Percentiles rank a stretch among this genome's conserved stretches.
Evolutionary conservation across 495 filamentous ascomycete genomes (phyloP).

Genomic region (Elasticomyces elasticus): DNA sequence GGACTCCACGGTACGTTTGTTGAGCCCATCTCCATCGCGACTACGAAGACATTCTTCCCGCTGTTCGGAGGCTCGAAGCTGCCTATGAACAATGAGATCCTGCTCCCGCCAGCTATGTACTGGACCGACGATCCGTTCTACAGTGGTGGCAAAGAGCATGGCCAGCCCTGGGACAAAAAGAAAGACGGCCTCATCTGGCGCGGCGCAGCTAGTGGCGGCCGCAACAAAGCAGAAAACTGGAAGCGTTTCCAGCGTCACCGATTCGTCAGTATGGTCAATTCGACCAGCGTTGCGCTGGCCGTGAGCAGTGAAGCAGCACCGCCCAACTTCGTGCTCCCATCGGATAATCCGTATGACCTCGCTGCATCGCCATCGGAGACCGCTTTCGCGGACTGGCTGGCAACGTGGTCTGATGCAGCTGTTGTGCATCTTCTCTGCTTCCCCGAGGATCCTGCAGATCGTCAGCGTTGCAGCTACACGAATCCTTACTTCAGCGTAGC

Average conservation of each 20-base stretch:
- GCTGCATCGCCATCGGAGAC: conserved; percentile 3
- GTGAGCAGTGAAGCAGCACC: conserved; percentile 14
- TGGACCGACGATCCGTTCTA: conserved; percentile 63
- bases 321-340: conserved; percentile 25
- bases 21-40: conserved; percentile 48
- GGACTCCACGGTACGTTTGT: conserved; percentile 62
- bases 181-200: conserved; percentile 53
- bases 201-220: conserved; percentile 58
- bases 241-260: conserved; percentile 60
- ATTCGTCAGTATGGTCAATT: conserved; percentile 61
- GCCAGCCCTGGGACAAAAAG: conserved; percentile 46
- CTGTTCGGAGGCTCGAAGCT: conserved; percentile 71
- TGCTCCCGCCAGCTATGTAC: conserved; percentile 71
- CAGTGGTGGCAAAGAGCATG: conserved; percentile 44
- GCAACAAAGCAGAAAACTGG: conserved; percentile 57
- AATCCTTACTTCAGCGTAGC: conserved; percentile 22
- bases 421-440: conserved; percentile 30
- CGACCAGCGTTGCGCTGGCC: conserved; percentile 42
- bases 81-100: conserved; percentile 68
- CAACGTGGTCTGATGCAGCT: conserved; percentile 23
- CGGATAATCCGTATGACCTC: conserved; percentile 24
- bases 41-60: conserved; percentile 51
- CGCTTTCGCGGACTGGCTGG: conserved; percentile 29
- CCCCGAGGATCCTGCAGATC: conserved; percentile 7
- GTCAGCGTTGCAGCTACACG: conserved; percentile 25